A percentile compares a stretch with the other conserved stretches of the same genome.
These are phyloP conservation scores for Pleurotus salmoneostramineus DNA, from an alignment of 768 basidiomycete genomes.

Conservation along the genomic window DNA sequence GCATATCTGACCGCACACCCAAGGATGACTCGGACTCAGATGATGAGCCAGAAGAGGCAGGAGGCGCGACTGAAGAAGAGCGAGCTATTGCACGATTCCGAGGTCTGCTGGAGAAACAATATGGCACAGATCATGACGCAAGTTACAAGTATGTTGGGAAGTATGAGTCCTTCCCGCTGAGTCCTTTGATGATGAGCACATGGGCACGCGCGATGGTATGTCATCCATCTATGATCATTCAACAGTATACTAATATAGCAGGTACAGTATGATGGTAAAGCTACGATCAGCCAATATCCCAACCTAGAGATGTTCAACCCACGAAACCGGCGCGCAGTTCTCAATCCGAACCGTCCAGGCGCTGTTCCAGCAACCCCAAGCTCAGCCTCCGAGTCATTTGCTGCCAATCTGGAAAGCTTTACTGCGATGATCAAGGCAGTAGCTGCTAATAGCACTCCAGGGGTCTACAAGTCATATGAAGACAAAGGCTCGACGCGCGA, in stretches of 20 bases:
- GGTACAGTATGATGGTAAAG: neutral
- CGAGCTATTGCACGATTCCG: constrained; percentile 10
- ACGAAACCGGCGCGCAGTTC: neutral
- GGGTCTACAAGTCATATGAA: too few relatives aligned
- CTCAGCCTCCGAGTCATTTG: neutral
- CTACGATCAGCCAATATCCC: neutral
- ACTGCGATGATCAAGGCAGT: neutral
- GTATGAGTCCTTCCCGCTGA: constrained; percentile 4
- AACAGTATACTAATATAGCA: neutral
- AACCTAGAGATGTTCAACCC: neutral
- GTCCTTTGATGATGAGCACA: constrained; percentile 14
- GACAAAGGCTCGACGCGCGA: too few relatives aligned
- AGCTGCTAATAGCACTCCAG: too few relatives aligned
- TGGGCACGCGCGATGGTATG: constrained; percentile 13
- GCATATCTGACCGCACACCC: neutral
- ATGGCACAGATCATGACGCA: constrained; percentile 11
- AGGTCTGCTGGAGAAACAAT: constrained; percentile 10
- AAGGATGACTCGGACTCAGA: neutral
- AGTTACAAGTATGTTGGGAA: constrained; percentile 11
- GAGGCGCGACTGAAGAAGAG: constrained; percentile 9
- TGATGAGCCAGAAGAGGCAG: constrained; percentile 2
- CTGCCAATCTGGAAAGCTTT: neutral
- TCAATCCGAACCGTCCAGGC: neutral
- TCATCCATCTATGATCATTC: neutral
- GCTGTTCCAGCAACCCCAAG: neutral